phyloP scores from a whole-genome alignment of 257 asterid species.

The Przewalskia tangutica region DNA sequence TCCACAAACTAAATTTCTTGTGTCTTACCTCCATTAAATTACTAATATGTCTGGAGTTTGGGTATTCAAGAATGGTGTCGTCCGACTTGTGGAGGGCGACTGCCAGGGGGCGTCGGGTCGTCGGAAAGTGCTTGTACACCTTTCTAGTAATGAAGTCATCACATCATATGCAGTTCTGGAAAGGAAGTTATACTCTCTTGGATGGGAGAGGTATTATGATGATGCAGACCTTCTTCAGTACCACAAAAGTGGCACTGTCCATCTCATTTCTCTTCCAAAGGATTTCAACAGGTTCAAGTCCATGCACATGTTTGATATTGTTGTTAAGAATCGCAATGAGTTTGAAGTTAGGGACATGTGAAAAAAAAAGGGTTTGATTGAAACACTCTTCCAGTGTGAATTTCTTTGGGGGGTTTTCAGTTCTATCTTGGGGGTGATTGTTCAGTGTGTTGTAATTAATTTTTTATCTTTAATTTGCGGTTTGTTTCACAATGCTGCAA shows the following conservation, averaged over 20 bases:
- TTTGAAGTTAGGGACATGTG: slow-evolving; percentile 30
- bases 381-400: not conserved
- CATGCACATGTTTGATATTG: slow-evolving; percentile 35
- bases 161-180: slow-evolving; percentile 34
- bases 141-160: slow-evolving; percentile 21
- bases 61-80: slow-evolving; percentile 31
- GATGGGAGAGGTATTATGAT: slow-evolving; percentile 45
- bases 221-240: slow-evolving; percentile 39
- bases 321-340: slow-evolving; percentile 28
- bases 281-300: slow-evolving; percentile 36
- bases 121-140: slow-evolving; percentile 30
- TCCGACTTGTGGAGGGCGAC: slow-evolving; percentile 30
- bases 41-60: slow-evolving; percentile 33
- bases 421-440: not conserved
- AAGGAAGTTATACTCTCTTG: slow-evolving; percentile 19
- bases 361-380: not conserved
- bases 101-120: slow-evolving; percentile 12
- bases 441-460: not conserved
- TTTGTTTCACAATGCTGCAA: not conserved
- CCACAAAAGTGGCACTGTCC: slow-evolving; percentile 36
- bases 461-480: not conserved
- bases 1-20: not conserved
- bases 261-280: slow-evolving; percentile 41
- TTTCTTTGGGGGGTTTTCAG: not conserved
- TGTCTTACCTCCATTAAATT: not conserved